phyloP scores from a whole-genome alignment of 169 alveolate species.

The Cryptosporidium canis region DNA sequence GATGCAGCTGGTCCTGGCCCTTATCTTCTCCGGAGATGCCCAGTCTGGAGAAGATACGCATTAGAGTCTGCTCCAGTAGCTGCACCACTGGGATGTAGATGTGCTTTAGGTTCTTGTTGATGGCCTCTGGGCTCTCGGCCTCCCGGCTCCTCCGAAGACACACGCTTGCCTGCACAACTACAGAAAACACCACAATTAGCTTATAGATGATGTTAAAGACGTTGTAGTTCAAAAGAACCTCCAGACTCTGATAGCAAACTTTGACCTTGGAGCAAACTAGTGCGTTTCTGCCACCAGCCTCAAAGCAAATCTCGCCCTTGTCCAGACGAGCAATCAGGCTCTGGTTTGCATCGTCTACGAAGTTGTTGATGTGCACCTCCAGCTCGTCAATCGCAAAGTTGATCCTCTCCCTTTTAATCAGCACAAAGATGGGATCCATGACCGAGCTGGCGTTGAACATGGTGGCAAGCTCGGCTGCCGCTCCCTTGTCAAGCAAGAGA shows the following conservation, averaged over 20 bases:
- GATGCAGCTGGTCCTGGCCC: background rate
- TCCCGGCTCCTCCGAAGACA: background rate
- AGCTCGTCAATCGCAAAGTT: constrained; percentile 51
- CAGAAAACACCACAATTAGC: constrained; percentile 7
- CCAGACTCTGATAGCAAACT: background rate
- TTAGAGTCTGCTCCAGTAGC: constrained; percentile 12
- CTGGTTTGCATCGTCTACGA: constrained; percentile 3
- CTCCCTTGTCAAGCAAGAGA: background rate
- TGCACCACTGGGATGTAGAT: constrained; percentile 30
- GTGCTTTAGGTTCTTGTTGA: background rate
- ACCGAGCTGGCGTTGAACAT: background rate
- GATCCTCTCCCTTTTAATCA: constrained; percentile 37
- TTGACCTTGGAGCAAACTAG: background rate
- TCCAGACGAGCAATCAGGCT: background rate
- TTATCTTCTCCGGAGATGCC: background rate
- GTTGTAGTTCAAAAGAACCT: background rate
- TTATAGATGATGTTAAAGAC: constrained; percentile 11
- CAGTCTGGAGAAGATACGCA: background rate
- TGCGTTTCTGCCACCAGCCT: background rate
- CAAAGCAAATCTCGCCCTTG: background rate
- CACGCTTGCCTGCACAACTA: background rate
- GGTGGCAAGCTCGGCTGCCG: background rate
- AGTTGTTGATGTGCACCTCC: constrained; percentile 23
- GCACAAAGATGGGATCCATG: constrained; percentile 27
- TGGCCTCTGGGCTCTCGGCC: background rate